Conservation (phyloP, 2,329 filamentous ascomycete genomes). For the Cryphonectria nitschkei region DNA sequence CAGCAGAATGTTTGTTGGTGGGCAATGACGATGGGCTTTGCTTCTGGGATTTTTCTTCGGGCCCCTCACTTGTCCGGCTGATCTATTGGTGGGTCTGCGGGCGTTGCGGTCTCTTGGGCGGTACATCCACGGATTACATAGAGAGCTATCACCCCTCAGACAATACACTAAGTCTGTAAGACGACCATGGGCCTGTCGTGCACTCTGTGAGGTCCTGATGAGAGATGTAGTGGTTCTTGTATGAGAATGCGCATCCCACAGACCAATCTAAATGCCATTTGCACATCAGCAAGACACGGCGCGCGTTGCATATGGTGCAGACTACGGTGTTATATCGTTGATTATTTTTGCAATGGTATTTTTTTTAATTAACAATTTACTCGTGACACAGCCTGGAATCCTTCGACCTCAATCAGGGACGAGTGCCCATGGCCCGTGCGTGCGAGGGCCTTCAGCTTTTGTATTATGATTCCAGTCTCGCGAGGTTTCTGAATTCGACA, state of each 20-base stretch:
- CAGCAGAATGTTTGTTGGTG: constrained; percentile 20
- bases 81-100: constrained; percentile 17
- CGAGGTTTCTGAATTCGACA: background rate
- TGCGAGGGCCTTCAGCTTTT: background rate
- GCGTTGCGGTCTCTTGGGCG: constrained; percentile 24
- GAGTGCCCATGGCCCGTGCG: background rate
- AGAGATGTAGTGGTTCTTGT: background rate
- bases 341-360: background rate
- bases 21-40: constrained; percentile 30
- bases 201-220: background rate
- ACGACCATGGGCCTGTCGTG: background rate
- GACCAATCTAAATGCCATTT: background rate
- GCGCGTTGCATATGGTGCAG: background rate
- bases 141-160: constrained; percentile 26
- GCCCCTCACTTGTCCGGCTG: constrained; percentile 22
- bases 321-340: background rate
- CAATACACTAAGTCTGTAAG: constrained; percentile 22
- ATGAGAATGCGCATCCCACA: background rate
- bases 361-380: background rate
- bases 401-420: background rate
- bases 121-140: constrained; percentile 27
- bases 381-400: background rate
- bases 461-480: background rate
- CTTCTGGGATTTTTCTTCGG: constrained; percentile 19
- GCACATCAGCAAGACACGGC: background rate